Evolutionary conservation across 2,329 filamentous ascomycete species (phyloP).

Genomic region (Blastomyces percursus): DNA sequence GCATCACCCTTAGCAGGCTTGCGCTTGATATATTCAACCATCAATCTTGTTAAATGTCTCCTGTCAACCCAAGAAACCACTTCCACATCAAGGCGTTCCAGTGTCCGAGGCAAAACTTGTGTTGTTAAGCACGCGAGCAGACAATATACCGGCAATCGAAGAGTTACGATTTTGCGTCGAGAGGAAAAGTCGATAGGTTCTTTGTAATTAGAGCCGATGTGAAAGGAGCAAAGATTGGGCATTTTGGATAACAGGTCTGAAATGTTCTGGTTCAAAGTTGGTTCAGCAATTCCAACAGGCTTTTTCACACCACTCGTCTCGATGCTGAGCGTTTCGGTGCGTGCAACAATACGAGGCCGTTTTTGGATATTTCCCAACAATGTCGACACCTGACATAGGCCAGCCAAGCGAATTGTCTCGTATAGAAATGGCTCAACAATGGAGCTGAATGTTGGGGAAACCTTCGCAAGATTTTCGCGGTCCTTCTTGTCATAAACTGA

Average conservation of each 20-base stretch:
- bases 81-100: not conserved
- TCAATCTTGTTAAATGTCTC: not conserved
- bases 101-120: not conserved
- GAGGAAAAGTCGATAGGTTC: conserved; percentile 1
- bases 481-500: not conserved
- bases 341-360: not conserved
- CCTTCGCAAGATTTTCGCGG: not conserved
- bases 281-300: not conserved
- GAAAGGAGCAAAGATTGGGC: not conserved
- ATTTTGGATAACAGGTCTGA: not conserved
- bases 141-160: not conserved
- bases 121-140: not conserved
- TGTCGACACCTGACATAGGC: not conserved
- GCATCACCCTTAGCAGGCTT: too few species aligned
- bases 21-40: not conserved
- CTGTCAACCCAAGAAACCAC: not conserved
- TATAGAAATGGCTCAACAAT: conserved; percentile 1
- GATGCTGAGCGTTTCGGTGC: not conserved
- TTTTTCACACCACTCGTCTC: not conserved
- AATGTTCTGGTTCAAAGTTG: not conserved
- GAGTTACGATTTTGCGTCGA: not conserved
- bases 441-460: not conserved
- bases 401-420: not conserved
- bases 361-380: not conserved
- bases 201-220: not conserved